Evolutionary conservation across 345 rosid genomes (phyloP).

Genomic region (Sonneratia alba): DNA sequence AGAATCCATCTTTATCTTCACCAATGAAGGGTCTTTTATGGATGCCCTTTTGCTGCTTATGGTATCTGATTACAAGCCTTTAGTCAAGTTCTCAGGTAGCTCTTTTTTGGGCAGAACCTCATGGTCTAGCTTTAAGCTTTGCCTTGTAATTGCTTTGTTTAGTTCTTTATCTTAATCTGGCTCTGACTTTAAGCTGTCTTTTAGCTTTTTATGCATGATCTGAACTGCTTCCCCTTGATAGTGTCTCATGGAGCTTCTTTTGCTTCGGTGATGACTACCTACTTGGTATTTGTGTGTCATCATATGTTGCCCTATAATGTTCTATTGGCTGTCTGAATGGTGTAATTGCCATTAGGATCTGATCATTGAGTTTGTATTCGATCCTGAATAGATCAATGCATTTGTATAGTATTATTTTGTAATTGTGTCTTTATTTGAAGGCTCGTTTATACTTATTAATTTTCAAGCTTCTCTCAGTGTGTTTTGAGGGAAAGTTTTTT

Average conservation of each 20-base stretch:
- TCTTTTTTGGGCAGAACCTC: background rate
- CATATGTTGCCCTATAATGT: background rate
- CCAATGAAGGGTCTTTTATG: background rate
- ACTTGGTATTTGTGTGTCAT: background rate
- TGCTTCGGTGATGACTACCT: background rate
- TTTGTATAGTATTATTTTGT: background rate
- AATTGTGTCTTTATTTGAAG: background rate
- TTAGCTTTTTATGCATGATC: background rate
- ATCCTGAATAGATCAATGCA: background rate
- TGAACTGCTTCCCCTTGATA: background rate
- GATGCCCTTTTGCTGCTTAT: background rate
- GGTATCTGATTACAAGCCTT: background rate
- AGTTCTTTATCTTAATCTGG: background rate
- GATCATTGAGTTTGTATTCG: background rate
- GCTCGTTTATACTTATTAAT: background rate
- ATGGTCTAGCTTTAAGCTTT: background rate
- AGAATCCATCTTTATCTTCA: background rate
- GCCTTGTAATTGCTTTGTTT: background rate
- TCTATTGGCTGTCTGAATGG: background rate
- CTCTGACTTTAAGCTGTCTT: background rate
- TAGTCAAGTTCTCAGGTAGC: background rate
- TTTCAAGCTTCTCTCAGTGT: background rate
- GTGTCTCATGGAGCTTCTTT: background rate
- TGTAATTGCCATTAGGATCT: background rate
- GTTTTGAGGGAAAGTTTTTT: background rate